Evolutionary conservation across 2,329 filamentous ascomycete genomes (phyloP), one percentile per base, ranked within the genome.

Genomic region (Clonostachys rhizophaga): DNA sequence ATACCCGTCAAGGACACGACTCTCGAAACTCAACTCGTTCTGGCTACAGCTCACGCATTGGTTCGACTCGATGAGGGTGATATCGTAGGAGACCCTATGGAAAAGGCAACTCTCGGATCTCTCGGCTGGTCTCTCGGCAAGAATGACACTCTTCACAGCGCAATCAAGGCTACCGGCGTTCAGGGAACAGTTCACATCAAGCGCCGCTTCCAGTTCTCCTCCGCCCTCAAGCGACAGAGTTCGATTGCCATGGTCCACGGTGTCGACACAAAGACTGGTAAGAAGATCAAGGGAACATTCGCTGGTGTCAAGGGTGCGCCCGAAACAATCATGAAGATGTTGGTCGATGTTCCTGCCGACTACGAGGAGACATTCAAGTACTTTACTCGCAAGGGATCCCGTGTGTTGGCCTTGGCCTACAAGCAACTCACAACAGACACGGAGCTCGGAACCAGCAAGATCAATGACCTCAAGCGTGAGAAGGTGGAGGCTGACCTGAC

Each of bases 291-390:
- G 63, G 86, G 88, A 52, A 96, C 94, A 1, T 96, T 99, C 62
- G 92, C 91, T 47, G 90, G 85, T 64, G 94, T 97, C 54, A 99
- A 99, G 72, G 94, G 94, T 63, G 94, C 94, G 8, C 94, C 94
- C 1, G 94, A 99, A 71, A 99, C 94, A 1, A 96, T 99, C 59
- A 84, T 89, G 67, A 91, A 88, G 62, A 96, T 96, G 88, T 78
- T 99, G 51, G 78, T 89, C 35, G 78, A 86, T 34, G 81, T 90
- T 10, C 94, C 94, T 8, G 76, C 83, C 2, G 83, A 95, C 62
- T 99, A 99, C 60, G 94, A 99, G 64, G 94, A 97, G 70, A 99
- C 94, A 0, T 99, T 84, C 80, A 99, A 97, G 69, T 90, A 96
- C 71, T 99, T 97, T 61, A 97, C 92, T 47, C 84, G 94, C 53